Base-by-base conservation (phyloP, 1,284 basidiomycete genomes). In the Sporisorium sorghi region DNA sequence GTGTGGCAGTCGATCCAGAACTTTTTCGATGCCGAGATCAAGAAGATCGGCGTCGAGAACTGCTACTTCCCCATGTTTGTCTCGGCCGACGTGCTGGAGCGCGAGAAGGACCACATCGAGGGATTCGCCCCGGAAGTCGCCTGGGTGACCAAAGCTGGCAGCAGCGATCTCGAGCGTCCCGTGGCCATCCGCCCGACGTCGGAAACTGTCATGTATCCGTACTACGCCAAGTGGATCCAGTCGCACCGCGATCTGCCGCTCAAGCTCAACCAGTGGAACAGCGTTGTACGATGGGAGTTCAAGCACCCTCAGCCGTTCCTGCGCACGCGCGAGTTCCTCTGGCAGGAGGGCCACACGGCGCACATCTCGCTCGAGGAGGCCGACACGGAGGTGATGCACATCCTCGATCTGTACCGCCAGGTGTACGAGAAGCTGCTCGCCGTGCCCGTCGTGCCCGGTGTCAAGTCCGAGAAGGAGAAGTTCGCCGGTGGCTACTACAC, bases 61-160 rank as follows among this genome's bases (percentile, higher is more conserved):
- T 91, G 94, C 44, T 99, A 97, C 85, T 99, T 99, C 89, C 97
- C 96, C 15, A 97, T 99, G 94, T 98, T 99, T 81, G 93, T 99
- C 53, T 97, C 94, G 0, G 86, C 89, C 60, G 93, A 93, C 68
- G 93, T 97, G 37, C 89, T 99, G 57, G 95, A 99, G 86, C 89
- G 92, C 50, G 96, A 99, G 86, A 99, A 99, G 87, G 92, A 99
- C 82, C 96, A 99, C 86, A 94, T 99, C 73, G 97, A 98, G 85
- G 96, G 96, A n/a, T 99, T 99, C 86, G 97, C 96, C 70, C 95
- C 96, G 1, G 96, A 99, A 86, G 97, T 99, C 35, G 97, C 96
- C 26, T 99, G 96, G 97, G 97, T 99, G 58, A 99, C 97, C 46
- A 89, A 89, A 86, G 96, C 96, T 53, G 96, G 96, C 66, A 89